Base-by-base conservation (phyloP, 1,284 basidiomycete species). In the Meira miltonrushii region DNA sequence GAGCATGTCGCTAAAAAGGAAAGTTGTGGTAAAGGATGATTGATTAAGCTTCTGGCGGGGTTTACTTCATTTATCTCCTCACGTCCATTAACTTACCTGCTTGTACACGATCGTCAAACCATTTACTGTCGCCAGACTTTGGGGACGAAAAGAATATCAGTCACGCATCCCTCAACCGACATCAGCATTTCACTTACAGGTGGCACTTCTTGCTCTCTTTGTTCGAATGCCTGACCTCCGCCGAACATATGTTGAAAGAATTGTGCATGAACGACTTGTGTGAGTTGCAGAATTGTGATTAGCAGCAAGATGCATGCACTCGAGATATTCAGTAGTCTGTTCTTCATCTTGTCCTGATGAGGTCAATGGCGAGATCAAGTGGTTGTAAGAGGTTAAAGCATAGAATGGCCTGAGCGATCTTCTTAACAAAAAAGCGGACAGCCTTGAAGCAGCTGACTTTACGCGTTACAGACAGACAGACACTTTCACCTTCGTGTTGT, bases 161-260 rank as follows among this genome's bases (percentile, higher is more conserved):
- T 33, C 28, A 4, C 28, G 8, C 8, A 33, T 33, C 8, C 28
- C 4, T 8, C 3, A 33, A 33, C 8, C 4, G 21, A 19, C 15
- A 41, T 39, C 12, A 15, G 10, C 6, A n/a, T 33, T 41, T 28
- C 17, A 69, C 69, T 62, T 61, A 70, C 70, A 43, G 67, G 64
- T 17, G 70, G 68, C 15, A 68, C 59, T 47, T 68, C 70, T 41
- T 72, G 65, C 50, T 71, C 69, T 39, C 69, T 37, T 12, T 56
- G 55, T 23, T 59, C 53, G 19, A 25, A 56, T n/a, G 60, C 59
- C 47, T 59, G 58, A 19, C 55, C 53, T 9, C 61, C 66, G 12
- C 62, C 60, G 61, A 72, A 72, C 62, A 72, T 69, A 25, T 71
- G 58, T 50, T 68, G 62, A 57, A 72, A 72, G 63, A 72, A 64